phyloP scores from a whole-genome alignment of 805 yeast species.

The Teunomyces kruisii region DNA sequence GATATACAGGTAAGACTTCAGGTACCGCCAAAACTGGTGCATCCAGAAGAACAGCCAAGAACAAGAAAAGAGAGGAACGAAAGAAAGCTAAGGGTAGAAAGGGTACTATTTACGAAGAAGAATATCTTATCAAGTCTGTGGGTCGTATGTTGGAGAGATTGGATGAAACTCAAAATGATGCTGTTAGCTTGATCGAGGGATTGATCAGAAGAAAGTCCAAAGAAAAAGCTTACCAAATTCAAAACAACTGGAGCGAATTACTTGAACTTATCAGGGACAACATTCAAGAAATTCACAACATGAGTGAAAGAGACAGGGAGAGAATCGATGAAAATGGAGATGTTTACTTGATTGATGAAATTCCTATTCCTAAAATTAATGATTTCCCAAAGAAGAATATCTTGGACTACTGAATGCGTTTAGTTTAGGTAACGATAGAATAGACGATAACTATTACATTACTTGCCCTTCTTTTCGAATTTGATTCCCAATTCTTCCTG shows the following conservation, averaged over 20 bases:
- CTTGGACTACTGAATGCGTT: constrained; percentile 51
- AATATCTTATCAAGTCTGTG: constrained; percentile 82
- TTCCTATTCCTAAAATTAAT: constrained; percentile 65
- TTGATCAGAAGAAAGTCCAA: constrained; percentile 68
- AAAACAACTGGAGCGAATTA: constrained; percentile 62
- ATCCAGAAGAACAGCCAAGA: constrained; percentile 87
- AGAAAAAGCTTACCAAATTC: constrained; percentile 82
- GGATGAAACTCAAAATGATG: constrained; percentile 72
- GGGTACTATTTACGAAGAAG: constrained; percentile 97
- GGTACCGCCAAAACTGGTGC: constrained; percentile 98
- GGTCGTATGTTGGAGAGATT: constrained; percentile 86
- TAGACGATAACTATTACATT: background rate
- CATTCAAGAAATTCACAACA: constrained; percentile 71
- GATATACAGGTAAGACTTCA: constrained; percentile 93
- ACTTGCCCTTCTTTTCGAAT: background rate
- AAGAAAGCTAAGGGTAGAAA: constrained; percentile 96
- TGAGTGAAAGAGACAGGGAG: constrained; percentile 84
- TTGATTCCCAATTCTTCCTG: background rate
- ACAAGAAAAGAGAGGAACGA: constrained; percentile 91
- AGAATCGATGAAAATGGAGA: constrained; percentile 88
- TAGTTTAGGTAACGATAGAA: background rate
- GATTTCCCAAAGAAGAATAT: constrained; percentile 60
- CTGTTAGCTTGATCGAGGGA: constrained; percentile 69
- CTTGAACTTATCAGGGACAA: constrained; percentile 55
- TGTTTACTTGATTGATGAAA: constrained; percentile 72